Evolutionary conservation across 345 rosid species (phyloP), one percentile per base, ranked within the genome.

Genomic region (Camelina hispida): DNA sequence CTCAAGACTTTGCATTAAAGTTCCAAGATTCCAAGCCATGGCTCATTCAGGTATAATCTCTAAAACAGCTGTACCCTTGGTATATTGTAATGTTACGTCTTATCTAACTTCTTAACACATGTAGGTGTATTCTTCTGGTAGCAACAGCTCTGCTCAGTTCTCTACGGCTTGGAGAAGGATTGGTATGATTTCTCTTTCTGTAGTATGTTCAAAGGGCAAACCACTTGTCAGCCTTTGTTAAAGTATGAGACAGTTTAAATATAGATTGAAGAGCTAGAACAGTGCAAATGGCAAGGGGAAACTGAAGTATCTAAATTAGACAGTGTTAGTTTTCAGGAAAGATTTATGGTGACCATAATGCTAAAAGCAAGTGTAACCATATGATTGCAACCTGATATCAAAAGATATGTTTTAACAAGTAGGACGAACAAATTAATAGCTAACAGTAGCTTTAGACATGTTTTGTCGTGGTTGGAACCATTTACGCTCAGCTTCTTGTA

Each of bases 111-210:
- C 9, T 20, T 37, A 20, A 48, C 55, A 34, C 44, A 15, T 63
- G 20, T 76, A 93, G 98, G 75, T 89, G 47, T 91, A 87, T 81
- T 84, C 98, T 55, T 85, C 81, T 58, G 89, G 90, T 75, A 93
- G 96, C 87, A 76, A 67, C 54, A 88, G 69, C 63, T 89, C 88
- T 82, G 86, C 88, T 62, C 88, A 79, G 15, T 84, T 75, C 79
- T 73, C 74, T 69, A 66, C 74, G 61, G 62, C 80, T 14, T 93
- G 97, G 97, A 86, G 79, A 81, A 78, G 81, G 79, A 85, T 87
- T 44, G 90, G 93, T 90, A 84, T 34, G 77, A 40, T 65, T 65
- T 72, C 16, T 34, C n/a, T 66, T 22, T 71, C 32, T 57, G 16
- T 57, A 56, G 68, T 65, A 64, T 48, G n/a, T 16, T 65, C 17